Base-by-base conservation (phyloP, 306 rosid genomes). In the Prunus padus region DNA sequence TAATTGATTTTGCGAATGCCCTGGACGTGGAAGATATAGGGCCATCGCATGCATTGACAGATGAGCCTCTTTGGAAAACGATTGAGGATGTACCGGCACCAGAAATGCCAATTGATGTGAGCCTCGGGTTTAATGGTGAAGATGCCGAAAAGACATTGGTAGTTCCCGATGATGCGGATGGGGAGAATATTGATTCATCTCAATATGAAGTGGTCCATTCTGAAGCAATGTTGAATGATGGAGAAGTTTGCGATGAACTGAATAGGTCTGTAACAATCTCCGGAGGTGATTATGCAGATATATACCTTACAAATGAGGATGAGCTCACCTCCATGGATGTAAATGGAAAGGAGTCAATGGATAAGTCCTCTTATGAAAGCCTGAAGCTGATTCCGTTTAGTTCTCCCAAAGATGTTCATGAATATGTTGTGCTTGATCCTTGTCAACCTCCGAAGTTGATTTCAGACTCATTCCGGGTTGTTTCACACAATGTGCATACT, bases 71-170 rank as follows among this genome's bases (percentile, higher is more conserved):
- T 33, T 85, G 92, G 93, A 87, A 86, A 77, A 77, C 86, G 2
- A 83, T 83, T 44, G 93, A 89, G 84, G 92, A 88, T 75, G 79
- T 86, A 46, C 12, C 78, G 0, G 87, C 84, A 10, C 92, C 92
- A 11, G 85, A 80, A 66, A 72, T 84, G 88, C 87, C 86, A 0
- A 75, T 86, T 2, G 79, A 83, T 69, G 85, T 54, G 67, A 65
- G 74, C 77, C 50, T 69, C n/a, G 86, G 59, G 59, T 81, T 57
- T 19, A 72, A 83, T 20, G 72, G n/a, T 23, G 44, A 50, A 16
- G 50, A 23, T 31, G 74, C 22, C 5, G 78, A 69, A 46, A 80
- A 70, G 66, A 67, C 61, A 13, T 59, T 75, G 65, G 33, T 23
- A 3, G 40, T 65, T 81, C 64, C 80, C 1, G 45, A 62, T 68